Percentiles rank a stretch among this genome's conserved stretches.
phyloP scores from a whole-genome alignment of 352 stramenopile genomes.

The Pseudoperonospora humuli region DNA sequence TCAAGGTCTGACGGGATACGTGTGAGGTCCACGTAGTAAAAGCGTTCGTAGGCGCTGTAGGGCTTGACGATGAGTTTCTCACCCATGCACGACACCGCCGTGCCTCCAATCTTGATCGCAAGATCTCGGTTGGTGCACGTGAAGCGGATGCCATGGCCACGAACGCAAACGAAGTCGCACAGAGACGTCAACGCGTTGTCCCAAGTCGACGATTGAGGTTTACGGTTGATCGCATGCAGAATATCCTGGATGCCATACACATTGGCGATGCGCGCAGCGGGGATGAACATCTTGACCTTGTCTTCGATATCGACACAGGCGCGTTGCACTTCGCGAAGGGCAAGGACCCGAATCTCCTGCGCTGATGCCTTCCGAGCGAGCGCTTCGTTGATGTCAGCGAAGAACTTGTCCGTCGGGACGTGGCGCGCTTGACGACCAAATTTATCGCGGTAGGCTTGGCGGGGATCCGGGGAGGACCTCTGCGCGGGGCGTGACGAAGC shows the following conservation, averaged over 20 bases:
- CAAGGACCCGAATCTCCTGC: not conserved
- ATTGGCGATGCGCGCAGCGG: not conserved
- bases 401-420: not conserved
- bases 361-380: not conserved
- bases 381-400: not conserved
- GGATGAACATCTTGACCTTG: not conserved
- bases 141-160: slow-evolving; percentile 1
- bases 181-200: not conserved
- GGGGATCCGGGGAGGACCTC: too few relatives aligned
- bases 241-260: not conserved
- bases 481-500: too few relatives aligned
- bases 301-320: not conserved
- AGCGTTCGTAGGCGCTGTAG: slow-evolving; percentile 1
- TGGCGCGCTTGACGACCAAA: not conserved
- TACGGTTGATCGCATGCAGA: not conserved
- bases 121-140: slow-evolving; percentile 2
- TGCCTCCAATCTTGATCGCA: not conserved
- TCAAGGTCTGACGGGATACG: not conserved
- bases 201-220: not conserved
- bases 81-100: not conserved
- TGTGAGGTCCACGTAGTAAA: slow-evolving; percentile 6
- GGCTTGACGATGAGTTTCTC: slow-evolving; percentile 2
- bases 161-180: slow-evolving; percentile 3
- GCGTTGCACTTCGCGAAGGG: not conserved
- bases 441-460: not conserved